A percentile compares a stretch with the other conserved stretches of the same genome.
phyloP scores from a whole-genome alignment of 148 eudicot genomes.

The Vaccinium darrowii region DNA sequence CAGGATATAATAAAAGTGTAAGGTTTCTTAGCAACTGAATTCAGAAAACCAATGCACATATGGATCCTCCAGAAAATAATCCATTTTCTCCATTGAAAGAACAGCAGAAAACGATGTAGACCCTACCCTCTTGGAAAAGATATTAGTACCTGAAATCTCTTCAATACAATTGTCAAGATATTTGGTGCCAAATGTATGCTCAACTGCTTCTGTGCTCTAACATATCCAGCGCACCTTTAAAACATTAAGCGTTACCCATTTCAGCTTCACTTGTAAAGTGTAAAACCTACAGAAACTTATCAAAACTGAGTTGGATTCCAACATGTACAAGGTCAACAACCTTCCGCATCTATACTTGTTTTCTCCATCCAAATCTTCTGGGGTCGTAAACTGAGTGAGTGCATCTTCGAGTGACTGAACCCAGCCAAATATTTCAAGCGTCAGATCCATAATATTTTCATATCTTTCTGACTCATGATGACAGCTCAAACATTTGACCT shows the following conservation, averaged over 20 bases:
- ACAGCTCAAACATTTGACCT: conserved; percentile 88
- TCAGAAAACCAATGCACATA: background rate
- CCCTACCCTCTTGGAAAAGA: background rate
- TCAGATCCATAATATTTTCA: conserved; percentile 93
- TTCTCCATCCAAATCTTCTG: conserved; percentile 95
- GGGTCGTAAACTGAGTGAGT: conserved; percentile 80
- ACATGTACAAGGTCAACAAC: conserved; percentile 35
- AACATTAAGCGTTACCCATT: conserved; percentile 14
- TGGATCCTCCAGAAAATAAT: background rate
- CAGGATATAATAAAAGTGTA: background rate
- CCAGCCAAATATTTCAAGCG: conserved; percentile 89
- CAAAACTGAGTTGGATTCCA: background rate
- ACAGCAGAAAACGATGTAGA: background rate
- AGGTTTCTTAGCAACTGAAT: background rate
- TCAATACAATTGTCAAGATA: conserved; percentile 87
- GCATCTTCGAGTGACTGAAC: conserved; percentile 93
- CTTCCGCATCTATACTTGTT: conserved; percentile 97
- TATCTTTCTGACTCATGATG: conserved; percentile 75
- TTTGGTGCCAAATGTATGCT: conserved; percentile 91
- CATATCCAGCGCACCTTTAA: conserved; percentile 79
- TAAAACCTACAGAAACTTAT: background rate
- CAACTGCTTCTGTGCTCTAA: conserved; percentile 82
- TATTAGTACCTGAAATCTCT: conserved; percentile 83
- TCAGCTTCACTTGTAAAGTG: background rate
- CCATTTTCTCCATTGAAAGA: background rate